phyloP scores from a whole-genome alignment of 75 land plant genomes.

The Selaginella moellendorffii region DNA sequence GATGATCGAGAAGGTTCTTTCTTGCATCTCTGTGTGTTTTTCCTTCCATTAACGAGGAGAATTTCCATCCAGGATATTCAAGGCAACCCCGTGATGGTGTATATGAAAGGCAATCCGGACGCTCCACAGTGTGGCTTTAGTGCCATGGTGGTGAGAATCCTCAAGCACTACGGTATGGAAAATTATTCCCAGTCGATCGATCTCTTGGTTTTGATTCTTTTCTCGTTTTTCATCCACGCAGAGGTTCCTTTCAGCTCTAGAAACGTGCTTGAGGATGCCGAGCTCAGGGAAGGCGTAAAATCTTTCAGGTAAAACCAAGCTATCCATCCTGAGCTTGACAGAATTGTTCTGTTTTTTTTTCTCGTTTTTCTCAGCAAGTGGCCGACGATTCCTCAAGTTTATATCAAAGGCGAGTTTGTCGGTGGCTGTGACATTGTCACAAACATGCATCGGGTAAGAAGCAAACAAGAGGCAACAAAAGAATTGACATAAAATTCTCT shows the following conservation, averaged over 20 bases:
- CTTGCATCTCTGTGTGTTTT: neutral
- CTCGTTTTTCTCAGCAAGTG: slow-evolving; percentile 34
- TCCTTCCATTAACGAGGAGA: neutral
- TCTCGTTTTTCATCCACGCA: slow-evolving; percentile 17
- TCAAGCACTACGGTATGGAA: no score
- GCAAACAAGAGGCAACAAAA: neutral
- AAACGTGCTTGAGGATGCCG: slow-evolving; percentile 59
- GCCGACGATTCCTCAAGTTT: slow-evolving; percentile 77
- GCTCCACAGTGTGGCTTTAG: slow-evolving; percentile 93
- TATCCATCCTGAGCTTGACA: neutral
- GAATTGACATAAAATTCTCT: neutral
- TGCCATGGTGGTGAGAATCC: slow-evolving; percentile 38
- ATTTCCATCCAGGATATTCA: slow-evolving; percentile 54
- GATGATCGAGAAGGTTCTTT: slow-evolving; percentile 39
- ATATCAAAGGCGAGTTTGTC: slow-evolving; percentile 72
- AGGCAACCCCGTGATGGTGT: slow-evolving; percentile 77
- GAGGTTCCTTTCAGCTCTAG: slow-evolving; percentile 67
- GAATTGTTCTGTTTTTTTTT: neutral
- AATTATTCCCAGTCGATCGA: neutral
- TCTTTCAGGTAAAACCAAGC: slow-evolving; percentile 34
- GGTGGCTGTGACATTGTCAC: slow-evolving; percentile 76
- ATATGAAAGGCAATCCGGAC: slow-evolving; percentile 89
- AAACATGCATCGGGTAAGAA: slow-evolving; percentile 57
- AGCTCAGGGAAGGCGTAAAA: slow-evolving; percentile 65
- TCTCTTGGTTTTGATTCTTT: neutral